These are phyloP conservation scores for Uronychia setigera DNA, from an alignment of 73 alveolate species.

Conservation along the genomic window DNA sequence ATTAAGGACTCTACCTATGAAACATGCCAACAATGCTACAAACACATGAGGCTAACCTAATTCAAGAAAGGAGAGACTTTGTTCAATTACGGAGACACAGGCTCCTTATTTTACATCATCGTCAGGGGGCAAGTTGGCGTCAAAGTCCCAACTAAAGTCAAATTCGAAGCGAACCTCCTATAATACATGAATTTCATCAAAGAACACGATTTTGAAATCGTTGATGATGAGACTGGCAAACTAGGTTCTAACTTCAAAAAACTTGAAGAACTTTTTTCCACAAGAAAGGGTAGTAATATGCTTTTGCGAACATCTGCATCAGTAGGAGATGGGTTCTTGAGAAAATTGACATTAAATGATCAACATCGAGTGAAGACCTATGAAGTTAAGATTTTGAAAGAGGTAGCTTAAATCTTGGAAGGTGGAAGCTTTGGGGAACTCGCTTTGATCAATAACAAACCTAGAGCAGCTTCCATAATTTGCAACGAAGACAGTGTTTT, in stretches of 20 bases:
- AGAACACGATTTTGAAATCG: neutral
- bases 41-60: conserved; percentile 13
- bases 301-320: neutral
- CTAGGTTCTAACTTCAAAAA: neutral
- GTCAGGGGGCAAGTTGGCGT: conserved; percentile 66
- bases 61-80: conserved; percentile 39
- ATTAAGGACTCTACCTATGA: conserved; percentile 26
- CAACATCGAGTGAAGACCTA: conserved; percentile 5
- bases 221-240: neutral
- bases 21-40: conserved; percentile 52
- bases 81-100: conserved; percentile 62
- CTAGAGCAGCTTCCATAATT: conserved; percentile 65
- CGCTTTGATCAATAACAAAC: conserved; percentile 60
- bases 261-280: neutral
- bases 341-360: neutral
- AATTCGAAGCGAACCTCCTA: neutral
- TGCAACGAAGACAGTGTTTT: conserved; percentile 55
- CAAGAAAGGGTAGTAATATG: neutral
- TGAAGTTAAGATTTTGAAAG: conserved; percentile 35
- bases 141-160: conserved; percentile 40
- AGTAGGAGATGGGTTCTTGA: neutral
- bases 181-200: neutral
- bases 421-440: conserved; percentile 68
- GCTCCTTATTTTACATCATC: conserved; percentile 58
- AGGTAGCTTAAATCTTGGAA: conserved; percentile 21